Base-by-base conservation (phyloP, 2,329 filamentous ascomycete genomes). In the Leptographium wingfieldii region DNA sequence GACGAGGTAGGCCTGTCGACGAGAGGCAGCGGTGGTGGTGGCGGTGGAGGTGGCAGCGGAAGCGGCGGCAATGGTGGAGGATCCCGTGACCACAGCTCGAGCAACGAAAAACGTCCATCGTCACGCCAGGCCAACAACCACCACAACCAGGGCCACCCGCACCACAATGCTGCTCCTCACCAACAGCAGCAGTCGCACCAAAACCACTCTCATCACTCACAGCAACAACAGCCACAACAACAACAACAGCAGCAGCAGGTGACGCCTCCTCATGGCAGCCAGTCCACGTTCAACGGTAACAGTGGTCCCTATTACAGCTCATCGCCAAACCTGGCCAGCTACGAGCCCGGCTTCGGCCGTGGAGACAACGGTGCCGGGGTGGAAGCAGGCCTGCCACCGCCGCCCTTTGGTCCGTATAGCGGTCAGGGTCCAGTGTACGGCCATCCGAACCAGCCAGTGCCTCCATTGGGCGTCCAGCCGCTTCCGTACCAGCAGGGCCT, bases 1-100 rank as follows among this genome's bases (percentile, higher is more conserved):
- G 94, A 99, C 68, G 94, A 99, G 71, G 94, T 99, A 66, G 92
- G 92, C 62, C 76, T 99, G 46, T 95, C 92, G 6, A 87, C 84
- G 33, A 68, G 73, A 40, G 70, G 67, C 60, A 67, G 69, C 53
- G 70, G 73, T 43, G 71, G 74, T 12, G 73, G 73, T 5, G 72
- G 70, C 49, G 66, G 68, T 40, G 52, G 35, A 25, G 73, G 73
- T 5, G 72, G 70, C 49, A 66, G 68, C 38, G 52, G 35, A 25
- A 70, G 72, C 38, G 68, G 72, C 43, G 68, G 66, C 62, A 67
- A 69, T 53, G 71, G 73, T 43, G 71, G 74, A 12, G 74, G 73
- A 58, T 75, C 77, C 51, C 76, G 76, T 31, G 77, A 79, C 38
- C 74, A 76, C 62, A 67, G 68, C n/a, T 70, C 71, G 35, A 77